Evolutionary conservation across 108 stramenopile species (phyloP), one percentile per base, ranked within the genome.

Genomic region (Chaetoceros muelleri): DNA sequence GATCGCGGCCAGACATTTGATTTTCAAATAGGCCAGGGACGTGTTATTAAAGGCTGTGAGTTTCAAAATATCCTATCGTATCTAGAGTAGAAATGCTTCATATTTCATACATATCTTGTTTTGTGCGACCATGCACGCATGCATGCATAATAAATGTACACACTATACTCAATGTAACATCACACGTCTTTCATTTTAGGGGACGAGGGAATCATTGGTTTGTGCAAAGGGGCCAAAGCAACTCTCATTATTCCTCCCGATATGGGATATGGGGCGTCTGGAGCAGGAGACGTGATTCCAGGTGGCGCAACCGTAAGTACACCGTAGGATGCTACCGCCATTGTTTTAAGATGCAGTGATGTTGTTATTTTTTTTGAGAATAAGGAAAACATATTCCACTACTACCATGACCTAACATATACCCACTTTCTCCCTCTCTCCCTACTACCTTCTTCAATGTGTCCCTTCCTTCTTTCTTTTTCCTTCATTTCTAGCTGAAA

Each of bases 11-110:
- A 56, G 8, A 48, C 61, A 0, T 62, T 68, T 59, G 67, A 55
- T 40, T 48, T 90, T 48, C 78, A 71, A 19, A 72, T 90, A 44
- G 89, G 89, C 20, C 49, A 69, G 7, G 85, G 84, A 24, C 82
- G 75, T 26, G 88, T 90, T 22, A 90, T 90, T 31, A 61, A 57
- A 24, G 83, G 17, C 3, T 44, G 46, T 47, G 30, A n/a, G 16
- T 21, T 24, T 57, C 20, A 19, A 10, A 16, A 7, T 1, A 18
- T 57, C 44, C 44, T 44, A 28, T 57, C 44, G 31, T 57, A n/a
- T n/a, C n/a, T n/a, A n/a, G n/a, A n/a, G n/a, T n/a, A n/a, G n/a
- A n/a, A n/a, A n/a, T n/a, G n/a, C n/a, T n/a, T n/a, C n/a, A n/a
- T n/a, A n/a, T n/a, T n/a, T n/a, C n/a, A n/a, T n/a, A n/a, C n/a